Percentiles rank a stretch among this genome's conserved stretches.
These are phyloP conservation scores for Adansonia gregorii DNA, from an alignment of 441 rosid genomes.

Conservation along the genomic window DNA sequence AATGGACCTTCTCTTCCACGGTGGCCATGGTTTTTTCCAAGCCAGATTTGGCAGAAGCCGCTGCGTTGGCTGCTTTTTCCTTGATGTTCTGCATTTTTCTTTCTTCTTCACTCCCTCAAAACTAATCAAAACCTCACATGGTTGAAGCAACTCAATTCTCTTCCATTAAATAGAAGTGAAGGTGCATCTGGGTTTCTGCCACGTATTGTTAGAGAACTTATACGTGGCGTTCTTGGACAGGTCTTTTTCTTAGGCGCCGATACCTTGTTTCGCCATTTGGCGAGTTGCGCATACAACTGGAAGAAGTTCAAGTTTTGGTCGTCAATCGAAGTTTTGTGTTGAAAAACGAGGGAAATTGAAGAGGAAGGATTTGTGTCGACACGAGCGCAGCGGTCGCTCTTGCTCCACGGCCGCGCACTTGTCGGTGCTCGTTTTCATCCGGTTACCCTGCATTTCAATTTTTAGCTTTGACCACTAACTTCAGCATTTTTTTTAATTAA, in stretches of 20 bases:
- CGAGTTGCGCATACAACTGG: background rate
- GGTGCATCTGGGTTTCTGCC: background rate
- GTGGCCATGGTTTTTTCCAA: constrained; percentile 72
- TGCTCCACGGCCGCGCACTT: too few relatives aligned
- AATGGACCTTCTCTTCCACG: constrained; percentile 35
- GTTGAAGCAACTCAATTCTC: background rate
- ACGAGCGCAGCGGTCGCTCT: too few relatives aligned
- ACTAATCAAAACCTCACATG: background rate
- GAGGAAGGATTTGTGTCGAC: too few relatives aligned
- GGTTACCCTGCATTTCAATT: too few relatives aligned
- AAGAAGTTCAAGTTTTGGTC: too few relatives aligned
- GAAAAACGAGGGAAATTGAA: background rate
- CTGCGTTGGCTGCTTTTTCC: constrained; percentile 45
- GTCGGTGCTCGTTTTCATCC: too few relatives aligned
- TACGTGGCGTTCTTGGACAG: background rate
- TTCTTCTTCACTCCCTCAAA: background rate
- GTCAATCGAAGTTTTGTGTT: background rate
- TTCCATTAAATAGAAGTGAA: background rate
- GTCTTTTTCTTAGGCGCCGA: background rate
- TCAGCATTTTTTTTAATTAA: too few relatives aligned
- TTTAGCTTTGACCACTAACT: too few relatives aligned
- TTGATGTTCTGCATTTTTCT: constrained; percentile 26
- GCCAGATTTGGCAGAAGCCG: constrained; percentile 72
- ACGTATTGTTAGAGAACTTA: background rate
- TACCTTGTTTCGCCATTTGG: background rate